Evolutionary conservation across 2,329 filamentous ascomycete genomes (phyloP), one percentile per base, ranked within the genome.

Genomic region (Exophiala dermatitidis): DNA sequence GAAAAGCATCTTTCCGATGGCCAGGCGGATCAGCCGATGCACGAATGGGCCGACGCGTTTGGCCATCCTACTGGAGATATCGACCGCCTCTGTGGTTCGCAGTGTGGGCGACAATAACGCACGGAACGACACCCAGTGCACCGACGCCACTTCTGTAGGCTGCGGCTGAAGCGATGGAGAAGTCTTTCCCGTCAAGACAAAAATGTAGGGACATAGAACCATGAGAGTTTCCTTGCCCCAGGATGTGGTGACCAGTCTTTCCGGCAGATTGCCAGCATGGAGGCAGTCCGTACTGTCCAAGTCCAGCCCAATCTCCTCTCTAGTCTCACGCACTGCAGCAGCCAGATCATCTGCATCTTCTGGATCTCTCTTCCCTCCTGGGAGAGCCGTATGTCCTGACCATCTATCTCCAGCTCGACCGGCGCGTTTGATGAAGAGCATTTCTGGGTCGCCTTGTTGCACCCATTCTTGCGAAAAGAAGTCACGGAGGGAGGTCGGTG

Each of bases 351-450:
- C 75, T 44, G 69, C 75, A 69, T 87, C 84, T 55, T 79, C 77
- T 0, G 80, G 77, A 59, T 87, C 84, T 58, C 82, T 71, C 63
- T 83, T 83, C 1, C 84, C 84, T 26, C 84, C 84, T 0, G 84
- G 84, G 3, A 86, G 68, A 0, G 84, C 84, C 52, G 86, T 78
- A 70, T 87, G 84, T 2, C 79, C 78, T 1, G 81, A 85, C 84
- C 84, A 87, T 53, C 82, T 73, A 66, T 87, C 84, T 5, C 83
- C 82, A 50, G 76, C 73, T 36, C 84, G 73, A 3, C 82, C 76
- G 2, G 84, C 80, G 43, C 84, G 73, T 65, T 86, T 87, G 66
- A 87, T 87, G 66, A 86, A 86, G 2, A 86, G 72, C n/a, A 83
- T 72, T 66, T 87, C 84, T 0, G 83, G 79, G 56, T 83, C 79